Base-by-base conservation (phyloP, 345 rosid genomes). In the Aegle marmelos region DNA sequence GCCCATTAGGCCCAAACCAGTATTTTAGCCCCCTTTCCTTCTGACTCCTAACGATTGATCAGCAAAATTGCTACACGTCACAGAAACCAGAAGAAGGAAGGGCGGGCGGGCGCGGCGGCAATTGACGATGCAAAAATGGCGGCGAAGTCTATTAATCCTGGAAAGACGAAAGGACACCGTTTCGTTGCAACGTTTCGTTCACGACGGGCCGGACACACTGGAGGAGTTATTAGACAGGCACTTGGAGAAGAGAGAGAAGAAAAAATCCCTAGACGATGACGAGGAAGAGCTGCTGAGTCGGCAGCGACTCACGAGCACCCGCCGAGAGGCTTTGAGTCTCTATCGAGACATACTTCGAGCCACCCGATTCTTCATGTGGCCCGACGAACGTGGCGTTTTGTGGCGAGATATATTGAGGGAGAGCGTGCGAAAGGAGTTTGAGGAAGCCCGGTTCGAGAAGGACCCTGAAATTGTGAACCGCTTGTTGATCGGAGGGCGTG, bases 291-390 rank as follows among this genome's bases (percentile, higher is more conserved):
- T 85, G 48, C 77, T 86, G 74, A 86, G 77, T 71, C 88, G 86
- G 79, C 90, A 78, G 78, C 89, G 89, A 68, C 84, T 95, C 59
- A 88, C 92, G 50, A 91, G 89, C 86, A 87, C 87, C 34, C 90
- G 95, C 31, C 69, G 94, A 8, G 98, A 95, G 82, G 98, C 91
- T 7, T 72, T 93, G 88, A 81, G 85, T 79, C 90, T 95, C 41
- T 95, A 95, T 85, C 83, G 99, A 68, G 97, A 95, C 79, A 90
- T 93, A 56, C 78, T 92, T n/a, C 89, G 98, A 39, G 99, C 91
- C 68, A 87, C 90, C 33, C 90, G 95, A 53, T 95, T 90, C 85
- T 95, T 91, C 85, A 81, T 45, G 85, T 92, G 97, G 99, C 81
- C 88, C 1, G 96, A 93, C 83, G 72, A 90, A 2, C 88, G 90